Conservation (phyloP, 2,329 filamentous ascomycete genomes). For the Dactylellina drechsleri region DNA sequence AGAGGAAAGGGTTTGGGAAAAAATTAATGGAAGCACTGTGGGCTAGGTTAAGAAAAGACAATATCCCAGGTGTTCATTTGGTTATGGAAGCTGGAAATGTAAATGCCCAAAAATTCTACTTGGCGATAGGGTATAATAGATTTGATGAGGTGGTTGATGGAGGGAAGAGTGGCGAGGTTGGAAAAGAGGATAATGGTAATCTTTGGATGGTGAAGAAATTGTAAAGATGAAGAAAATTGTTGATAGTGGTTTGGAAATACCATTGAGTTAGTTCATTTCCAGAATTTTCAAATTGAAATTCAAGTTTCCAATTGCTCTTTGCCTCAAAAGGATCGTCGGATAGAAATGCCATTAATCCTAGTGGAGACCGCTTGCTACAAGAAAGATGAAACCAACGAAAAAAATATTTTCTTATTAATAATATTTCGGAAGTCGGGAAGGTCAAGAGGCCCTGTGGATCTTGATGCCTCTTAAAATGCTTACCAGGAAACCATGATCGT, state of each 20-base stretch:
- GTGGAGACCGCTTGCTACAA: background rate
- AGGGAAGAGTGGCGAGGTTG: slow-evolving; percentile 43
- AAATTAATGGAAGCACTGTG: slow-evolving; percentile 59
- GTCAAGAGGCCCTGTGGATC: slow-evolving; percentile 2
- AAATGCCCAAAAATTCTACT: slow-evolving; percentile 55
- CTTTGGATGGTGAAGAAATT: slow-evolving; percentile 54
- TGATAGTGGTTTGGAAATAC: background rate
- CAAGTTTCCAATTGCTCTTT: background rate
- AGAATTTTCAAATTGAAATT: background rate
- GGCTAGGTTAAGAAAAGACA: slow-evolving; percentile 56
- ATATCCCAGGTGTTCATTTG: slow-evolving; percentile 60
- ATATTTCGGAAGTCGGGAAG: too few species aligned
- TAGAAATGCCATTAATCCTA: background rate
- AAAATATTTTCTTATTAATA: slow-evolving; percentile 4
- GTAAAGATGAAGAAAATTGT: slow-evolving; percentile 4
- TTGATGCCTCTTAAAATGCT: slow-evolving; percentile 23
- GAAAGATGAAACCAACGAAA: background rate
- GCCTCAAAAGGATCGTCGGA: background rate
- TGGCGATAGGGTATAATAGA: slow-evolving; percentile 45
- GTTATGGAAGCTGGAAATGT: slow-evolving; percentile 60
- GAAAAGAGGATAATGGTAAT: slow-evolving; percentile 40
- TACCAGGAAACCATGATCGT: slow-evolving; percentile 16
- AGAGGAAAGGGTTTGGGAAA: slow-evolving; percentile 60
- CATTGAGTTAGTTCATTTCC: background rate
- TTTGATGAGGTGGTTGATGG: slow-evolving; percentile 43